phyloP scores from a whole-genome alignment of 2,329 filamentous ascomycete species.

The Aureobasidium sp. region DNA sequence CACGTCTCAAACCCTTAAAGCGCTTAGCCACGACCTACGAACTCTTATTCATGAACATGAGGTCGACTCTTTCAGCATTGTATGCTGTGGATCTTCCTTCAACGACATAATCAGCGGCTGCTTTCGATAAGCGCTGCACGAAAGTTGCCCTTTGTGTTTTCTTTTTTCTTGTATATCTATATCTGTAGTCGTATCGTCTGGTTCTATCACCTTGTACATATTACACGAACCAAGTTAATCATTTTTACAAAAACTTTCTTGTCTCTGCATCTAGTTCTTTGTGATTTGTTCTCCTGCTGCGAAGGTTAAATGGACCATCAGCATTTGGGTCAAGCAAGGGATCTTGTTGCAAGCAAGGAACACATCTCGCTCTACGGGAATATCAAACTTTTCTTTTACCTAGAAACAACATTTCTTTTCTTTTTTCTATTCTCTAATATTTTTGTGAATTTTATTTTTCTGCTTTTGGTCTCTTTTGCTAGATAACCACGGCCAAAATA shows the following conservation, averaged over 20 bases:
- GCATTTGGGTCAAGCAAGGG: no score
- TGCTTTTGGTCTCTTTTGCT: no score
- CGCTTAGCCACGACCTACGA: neutral
- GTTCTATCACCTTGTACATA: conserved; percentile 2
- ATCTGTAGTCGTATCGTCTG: neutral
- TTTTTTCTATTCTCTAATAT: no score
- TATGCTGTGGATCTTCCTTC: neutral
- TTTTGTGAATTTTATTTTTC: no score
- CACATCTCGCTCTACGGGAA: no score
- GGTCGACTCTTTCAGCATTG: neutral
- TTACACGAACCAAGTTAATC: neutral
- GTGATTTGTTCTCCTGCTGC: neutral
- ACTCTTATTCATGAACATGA: neutral
- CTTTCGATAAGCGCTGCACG: neutral
- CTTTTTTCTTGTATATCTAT: neutral
- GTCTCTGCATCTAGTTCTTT: neutral
- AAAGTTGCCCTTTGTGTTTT: neutral
- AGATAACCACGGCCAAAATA: no score
- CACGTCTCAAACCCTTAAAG: neutral
- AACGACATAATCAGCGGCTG: neutral
- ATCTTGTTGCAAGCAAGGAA: no score
- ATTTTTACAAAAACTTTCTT: neutral
- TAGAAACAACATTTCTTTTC: no score
- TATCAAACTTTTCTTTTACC: no score
- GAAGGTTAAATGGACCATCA: no score